Evolutionary conservation across 2,329 filamentous ascomycete species (phyloP).

Genomic region (Fusarium siculi): DNA sequence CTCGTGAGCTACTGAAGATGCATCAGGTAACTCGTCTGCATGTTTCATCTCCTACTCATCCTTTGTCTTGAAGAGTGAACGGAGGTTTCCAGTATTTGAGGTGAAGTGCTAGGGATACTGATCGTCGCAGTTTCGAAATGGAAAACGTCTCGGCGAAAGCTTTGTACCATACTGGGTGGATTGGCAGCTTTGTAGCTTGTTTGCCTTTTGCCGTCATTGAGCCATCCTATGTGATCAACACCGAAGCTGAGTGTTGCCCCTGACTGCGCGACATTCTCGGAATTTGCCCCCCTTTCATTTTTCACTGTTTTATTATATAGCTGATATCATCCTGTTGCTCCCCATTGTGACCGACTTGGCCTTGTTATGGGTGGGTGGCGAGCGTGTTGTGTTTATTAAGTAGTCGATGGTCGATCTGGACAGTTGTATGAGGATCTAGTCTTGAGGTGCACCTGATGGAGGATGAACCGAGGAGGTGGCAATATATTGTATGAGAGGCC

Average conservation of each 20-base stretch:
- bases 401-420: not conserved
- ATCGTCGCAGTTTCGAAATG: not conserved
- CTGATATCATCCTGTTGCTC: not conserved
- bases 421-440: not conserved
- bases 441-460: not conserved
- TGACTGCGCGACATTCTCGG: not conserved
- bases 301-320: not conserved
- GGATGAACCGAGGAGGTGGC: not conserved
- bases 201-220: too few relatives aligned
- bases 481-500: not conserved
- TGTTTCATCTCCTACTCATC: too few relatives aligned
- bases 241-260: not conserved
- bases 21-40: too few relatives aligned
- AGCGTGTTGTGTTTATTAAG: not conserved
- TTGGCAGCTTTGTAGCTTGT: not conserved
- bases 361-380: not conserved
- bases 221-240: not conserved
- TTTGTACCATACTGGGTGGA: not conserved
- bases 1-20: too few relatives aligned
- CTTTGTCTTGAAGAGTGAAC: too few relatives aligned
- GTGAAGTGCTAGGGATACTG: too few relatives aligned
- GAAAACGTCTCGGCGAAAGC: not conserved
- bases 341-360: not conserved
- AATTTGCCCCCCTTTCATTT: not conserved
- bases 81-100: too few relatives aligned